These are phyloP conservation scores for Phytophthora vignae DNA, from an alignment of 352 stramenopile species.

Conservation along the genomic window DNA sequence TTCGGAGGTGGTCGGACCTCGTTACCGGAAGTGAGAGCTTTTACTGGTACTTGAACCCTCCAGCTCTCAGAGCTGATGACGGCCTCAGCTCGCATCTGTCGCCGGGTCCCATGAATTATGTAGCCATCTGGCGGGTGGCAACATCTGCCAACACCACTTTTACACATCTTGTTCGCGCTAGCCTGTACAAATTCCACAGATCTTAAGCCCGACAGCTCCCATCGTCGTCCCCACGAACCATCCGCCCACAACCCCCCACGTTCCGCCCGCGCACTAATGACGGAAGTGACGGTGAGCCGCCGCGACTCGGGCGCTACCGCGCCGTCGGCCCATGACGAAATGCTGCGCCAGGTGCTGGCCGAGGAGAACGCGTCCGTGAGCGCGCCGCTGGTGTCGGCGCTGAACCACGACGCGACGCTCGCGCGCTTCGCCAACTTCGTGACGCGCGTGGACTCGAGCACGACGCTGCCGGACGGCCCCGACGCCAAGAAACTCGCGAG, in stretches of 20 bases:
- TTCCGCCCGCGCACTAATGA: constrained; percentile 22
- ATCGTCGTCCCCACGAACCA: constrained; percentile 9
- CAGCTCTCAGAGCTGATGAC: not conserved
- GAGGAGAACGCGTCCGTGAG: constrained; percentile 64
- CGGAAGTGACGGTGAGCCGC: constrained; percentile 47
- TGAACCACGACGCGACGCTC: constrained; percentile 71
- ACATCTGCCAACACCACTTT: constrained; percentile 5
- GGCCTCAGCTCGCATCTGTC: not conserved
- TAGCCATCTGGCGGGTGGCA: not conserved
- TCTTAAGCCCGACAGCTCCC: not conserved
- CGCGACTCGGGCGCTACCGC: constrained; percentile 32
- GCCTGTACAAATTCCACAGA: not conserved
- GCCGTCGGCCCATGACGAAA: constrained; percentile 33
- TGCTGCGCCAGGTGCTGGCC: constrained; percentile 56
- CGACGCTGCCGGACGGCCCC: constrained; percentile 53
- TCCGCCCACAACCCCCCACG: constrained; percentile 18
- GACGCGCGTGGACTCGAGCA: constrained; percentile 53
- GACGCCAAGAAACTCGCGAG: constrained; percentile 39
- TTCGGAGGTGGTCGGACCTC: no score
- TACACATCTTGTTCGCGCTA: constrained; percentile 3
- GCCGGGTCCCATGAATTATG: no score
- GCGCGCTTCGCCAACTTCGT: constrained; percentile 70
- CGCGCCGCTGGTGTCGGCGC: constrained; percentile 62
- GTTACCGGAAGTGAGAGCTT: no score
- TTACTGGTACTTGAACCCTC: not conserved